Conservation (phyloP, 208 protist genomes). For the Trypanosoma brucei region DNA sequence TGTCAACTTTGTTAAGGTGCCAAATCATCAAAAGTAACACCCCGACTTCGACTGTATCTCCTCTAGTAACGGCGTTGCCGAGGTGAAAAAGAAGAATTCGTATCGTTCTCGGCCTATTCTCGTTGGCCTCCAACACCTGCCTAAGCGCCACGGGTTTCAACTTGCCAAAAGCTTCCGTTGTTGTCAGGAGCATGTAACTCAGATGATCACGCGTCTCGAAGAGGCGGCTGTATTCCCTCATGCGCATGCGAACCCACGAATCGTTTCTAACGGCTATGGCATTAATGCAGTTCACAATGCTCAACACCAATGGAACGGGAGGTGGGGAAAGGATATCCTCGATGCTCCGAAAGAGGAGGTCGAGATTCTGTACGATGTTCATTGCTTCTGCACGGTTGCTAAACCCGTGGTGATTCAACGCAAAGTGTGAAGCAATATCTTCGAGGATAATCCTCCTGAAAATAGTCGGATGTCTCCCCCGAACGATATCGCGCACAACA, state of each 20-base stretch:
- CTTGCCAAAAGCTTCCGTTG: slow-evolving; percentile 37
- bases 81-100: slow-evolving; percentile 50
- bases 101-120: slow-evolving; percentile 45
- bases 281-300: slow-evolving; percentile 75
- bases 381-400: slow-evolving; percentile 33
- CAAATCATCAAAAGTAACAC: slow-evolving; percentile 45
- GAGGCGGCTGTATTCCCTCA: slow-evolving; percentile 78
- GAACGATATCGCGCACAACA: slow-evolving; percentile 41
- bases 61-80: slow-evolving; percentile 35
- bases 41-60: slow-evolving; percentile 72
- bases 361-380: slow-evolving; percentile 78
- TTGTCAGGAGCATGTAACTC: slow-evolving; percentile 53
- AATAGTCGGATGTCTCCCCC: slow-evolving; percentile 31
- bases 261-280: slow-evolving; percentile 84
- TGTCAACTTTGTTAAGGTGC: slow-evolving; percentile 35
- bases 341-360: slow-evolving; percentile 58
- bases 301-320: slow-evolving; percentile 50
- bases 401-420: slow-evolving; percentile 32
- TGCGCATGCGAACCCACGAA: slow-evolving; percentile 75
- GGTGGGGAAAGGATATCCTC: slow-evolving; percentile 55
- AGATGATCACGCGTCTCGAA: slow-evolving; percentile 76
- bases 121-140: slow-evolving; percentile 71
- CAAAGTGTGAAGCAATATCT: slow-evolving; percentile 62
- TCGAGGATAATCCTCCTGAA: slow-evolving; percentile 69
- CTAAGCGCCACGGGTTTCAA: slow-evolving; percentile 38